Conservation (phyloP, 441 rosid genomes). For the Oxalis stricta region DNA sequence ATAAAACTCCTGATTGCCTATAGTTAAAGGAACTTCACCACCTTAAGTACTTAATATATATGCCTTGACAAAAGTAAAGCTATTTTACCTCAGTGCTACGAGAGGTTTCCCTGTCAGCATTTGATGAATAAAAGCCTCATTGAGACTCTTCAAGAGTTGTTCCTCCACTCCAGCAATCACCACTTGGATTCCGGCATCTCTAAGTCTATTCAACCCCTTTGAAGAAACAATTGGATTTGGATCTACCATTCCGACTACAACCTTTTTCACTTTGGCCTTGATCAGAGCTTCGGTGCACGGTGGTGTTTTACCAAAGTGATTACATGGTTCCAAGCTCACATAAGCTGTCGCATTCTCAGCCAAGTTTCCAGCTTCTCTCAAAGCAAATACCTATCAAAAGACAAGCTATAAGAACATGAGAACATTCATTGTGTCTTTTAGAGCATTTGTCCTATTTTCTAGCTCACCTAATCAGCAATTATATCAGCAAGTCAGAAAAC, state of each 20-base stretch:
- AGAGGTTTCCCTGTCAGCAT: slow-evolving; percentile 64
- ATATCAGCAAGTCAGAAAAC: no score
- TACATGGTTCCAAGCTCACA: slow-evolving; percentile 90
- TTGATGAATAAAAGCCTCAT: slow-evolving; percentile 60
- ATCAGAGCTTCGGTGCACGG: slow-evolving; percentile 78
- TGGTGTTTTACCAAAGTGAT: slow-evolving; percentile 83
- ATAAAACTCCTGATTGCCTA: no score
- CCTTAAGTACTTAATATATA: no score
- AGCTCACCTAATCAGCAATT: no score
- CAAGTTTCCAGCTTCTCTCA: slow-evolving; percentile 62
- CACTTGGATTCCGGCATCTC: slow-evolving; percentile 65
- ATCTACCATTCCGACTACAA: slow-evolving; percentile 87
- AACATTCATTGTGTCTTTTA: no score
- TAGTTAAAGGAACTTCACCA: no score
- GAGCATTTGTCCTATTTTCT: no score
- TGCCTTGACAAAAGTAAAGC: not conserved
- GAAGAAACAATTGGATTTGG: slow-evolving; percentile 86
- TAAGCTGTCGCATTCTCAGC: slow-evolving; percentile 86
- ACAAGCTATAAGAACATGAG: no score
- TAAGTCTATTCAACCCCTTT: slow-evolving; percentile 48
- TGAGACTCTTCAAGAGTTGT: slow-evolving; percentile 63
- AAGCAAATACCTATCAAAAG: slow-evolving; percentile 92
- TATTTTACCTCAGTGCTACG: slow-evolving; percentile 51
- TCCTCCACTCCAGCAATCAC: slow-evolving; percentile 65
- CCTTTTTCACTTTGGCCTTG: slow-evolving; percentile 77